phyloP scores from a whole-genome alignment of 176 grass and related monocot genomes.

The Raddia guianensis region DNA sequence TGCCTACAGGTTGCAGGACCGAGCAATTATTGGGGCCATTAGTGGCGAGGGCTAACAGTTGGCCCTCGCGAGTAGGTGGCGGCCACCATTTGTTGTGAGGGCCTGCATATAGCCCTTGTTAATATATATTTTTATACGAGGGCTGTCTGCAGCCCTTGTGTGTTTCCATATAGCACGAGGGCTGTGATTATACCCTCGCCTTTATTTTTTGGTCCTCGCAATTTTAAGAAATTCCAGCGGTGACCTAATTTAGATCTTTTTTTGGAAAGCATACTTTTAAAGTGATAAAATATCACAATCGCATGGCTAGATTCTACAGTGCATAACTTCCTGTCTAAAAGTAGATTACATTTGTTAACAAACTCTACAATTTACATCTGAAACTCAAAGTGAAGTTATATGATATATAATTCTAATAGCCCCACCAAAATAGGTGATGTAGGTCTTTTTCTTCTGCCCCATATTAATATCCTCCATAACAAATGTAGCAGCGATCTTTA shows the following conservation, averaged over 20 bases:
- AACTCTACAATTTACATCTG: not conserved
- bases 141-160: no score
- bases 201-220: no score
- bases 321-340: not conserved
- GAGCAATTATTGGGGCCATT: no score
- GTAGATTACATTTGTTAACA: not conserved
- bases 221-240: no score
- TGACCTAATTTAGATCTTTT: not conserved
- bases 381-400: not conserved
- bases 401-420: not conserved
- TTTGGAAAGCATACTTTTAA: constrained; percentile 12
- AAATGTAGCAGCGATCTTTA: not conserved
- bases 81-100: no score
- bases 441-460: not conserved
- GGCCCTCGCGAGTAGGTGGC: no score
- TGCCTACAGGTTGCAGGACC: no score
- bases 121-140: no score
- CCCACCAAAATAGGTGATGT: not conserved
- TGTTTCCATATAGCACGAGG: no score
- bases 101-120: no score
- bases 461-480: not conserved
- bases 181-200: no score
- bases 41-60: no score
- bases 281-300: not conserved
- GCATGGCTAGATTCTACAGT: not conserved